Conservation (phyloP, 768 basidiomycete genomes). For the Podaxis sp. region DNA sequence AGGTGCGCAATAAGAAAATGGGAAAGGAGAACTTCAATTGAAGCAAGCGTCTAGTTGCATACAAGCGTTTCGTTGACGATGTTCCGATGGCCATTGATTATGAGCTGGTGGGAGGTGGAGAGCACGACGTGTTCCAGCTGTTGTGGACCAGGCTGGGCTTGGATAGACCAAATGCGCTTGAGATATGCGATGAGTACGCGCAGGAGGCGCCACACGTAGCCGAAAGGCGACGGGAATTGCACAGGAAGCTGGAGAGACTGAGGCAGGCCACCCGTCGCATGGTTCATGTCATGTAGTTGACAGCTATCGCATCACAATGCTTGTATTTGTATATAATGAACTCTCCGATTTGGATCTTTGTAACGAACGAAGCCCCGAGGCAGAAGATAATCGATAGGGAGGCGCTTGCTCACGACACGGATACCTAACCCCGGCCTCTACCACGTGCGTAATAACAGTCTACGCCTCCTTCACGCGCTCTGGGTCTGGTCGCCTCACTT, state of each 20-base stretch:
- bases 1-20: constrained; percentile 37
- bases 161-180: constrained; percentile 42
- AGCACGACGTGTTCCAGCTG: constrained; percentile 40
- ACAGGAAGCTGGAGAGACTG: constrained; percentile 51
- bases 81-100: constrained; percentile 55
- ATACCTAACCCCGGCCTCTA: too few species aligned
- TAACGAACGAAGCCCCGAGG: too few species aligned
- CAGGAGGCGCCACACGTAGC: constrained; percentile 49
- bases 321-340: too few species aligned
- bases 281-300: constrained; percentile 11
- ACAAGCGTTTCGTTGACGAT: constrained; percentile 57
- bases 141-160: constrained; percentile 51
- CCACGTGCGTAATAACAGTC: too few species aligned
- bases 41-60: constrained; percentile 40
- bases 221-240: constrained; percentile 42
- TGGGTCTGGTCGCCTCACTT: too few species aligned
- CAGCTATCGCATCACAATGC: too few species aligned
- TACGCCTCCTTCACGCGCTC: too few species aligned
- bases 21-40: not conserved
- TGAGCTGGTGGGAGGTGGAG: constrained; percentile 52
- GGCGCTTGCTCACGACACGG: too few species aligned
- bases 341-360: too few species aligned
- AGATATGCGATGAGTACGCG: constrained; percentile 50
- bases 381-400: too few species aligned
- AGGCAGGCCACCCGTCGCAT: not conserved